phyloP scores from a whole-genome alignment of 2,329 filamentous ascomycete species.

The Penicillium sp. region DNA sequence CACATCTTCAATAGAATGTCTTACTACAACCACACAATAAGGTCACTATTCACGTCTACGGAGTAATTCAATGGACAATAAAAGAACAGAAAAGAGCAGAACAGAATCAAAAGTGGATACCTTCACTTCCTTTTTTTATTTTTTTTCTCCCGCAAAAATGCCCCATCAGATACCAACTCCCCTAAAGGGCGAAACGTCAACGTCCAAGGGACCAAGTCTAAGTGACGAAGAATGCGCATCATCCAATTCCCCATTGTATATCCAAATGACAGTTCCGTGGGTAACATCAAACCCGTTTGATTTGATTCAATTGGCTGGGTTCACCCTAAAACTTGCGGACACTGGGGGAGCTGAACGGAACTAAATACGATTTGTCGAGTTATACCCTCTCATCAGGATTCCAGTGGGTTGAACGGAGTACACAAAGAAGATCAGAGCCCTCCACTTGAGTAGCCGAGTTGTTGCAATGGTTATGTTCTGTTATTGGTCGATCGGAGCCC shows the following conservation, averaged over 20 bases:
- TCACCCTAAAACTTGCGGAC: neutral
- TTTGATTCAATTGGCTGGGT: neutral
- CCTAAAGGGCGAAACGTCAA: constrained; percentile 8
- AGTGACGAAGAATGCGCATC: constrained; percentile 10
- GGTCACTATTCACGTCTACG: neutral
- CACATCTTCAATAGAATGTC: too few species aligned
- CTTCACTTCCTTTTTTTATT: neutral
- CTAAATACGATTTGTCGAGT: constrained; percentile 3
- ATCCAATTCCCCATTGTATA: neutral
- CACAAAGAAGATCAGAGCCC: constrained; percentile 25
- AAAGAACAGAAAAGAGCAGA: neutral
- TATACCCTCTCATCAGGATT: neutral
- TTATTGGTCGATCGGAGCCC: constrained; percentile 22
- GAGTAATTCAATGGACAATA: neutral
- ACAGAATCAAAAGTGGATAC: neutral
- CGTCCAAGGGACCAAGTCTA: constrained; percentile 7
- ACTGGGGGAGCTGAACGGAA: neutral
- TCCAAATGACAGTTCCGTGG: neutral
- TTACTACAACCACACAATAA: neutral
- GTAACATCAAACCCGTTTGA: neutral
- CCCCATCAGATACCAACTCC: neutral
- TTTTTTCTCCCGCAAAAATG: neutral
- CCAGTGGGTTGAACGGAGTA: constrained; percentile 1
- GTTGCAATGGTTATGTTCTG: constrained; percentile 14
- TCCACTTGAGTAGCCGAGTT: constrained; percentile 25